phyloP scores from a whole-genome alignment of 768 basidiomycete genomes.

The Calvatia gigantea region DNA sequence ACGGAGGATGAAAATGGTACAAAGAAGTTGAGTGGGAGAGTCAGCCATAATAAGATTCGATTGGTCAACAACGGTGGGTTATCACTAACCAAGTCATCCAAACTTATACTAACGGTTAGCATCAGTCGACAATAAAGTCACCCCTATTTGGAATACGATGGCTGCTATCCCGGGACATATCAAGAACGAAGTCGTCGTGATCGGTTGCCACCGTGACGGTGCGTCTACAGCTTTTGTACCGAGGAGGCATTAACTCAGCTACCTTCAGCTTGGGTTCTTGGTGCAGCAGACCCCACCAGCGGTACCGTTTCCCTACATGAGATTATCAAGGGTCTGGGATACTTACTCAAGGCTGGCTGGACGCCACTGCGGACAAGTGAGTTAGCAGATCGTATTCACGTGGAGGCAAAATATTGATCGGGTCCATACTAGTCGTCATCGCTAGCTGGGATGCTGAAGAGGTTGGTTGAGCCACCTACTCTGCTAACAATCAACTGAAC shows the following conservation, averaged over 20 bases:
- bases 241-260: not conserved
- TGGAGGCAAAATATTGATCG: not conserved
- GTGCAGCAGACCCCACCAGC: conserved; percentile 75
- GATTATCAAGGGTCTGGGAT: conserved; percentile 71
- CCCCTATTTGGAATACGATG: conserved; percentile 86
- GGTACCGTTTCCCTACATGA: conserved; percentile 81
- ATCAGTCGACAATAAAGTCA: conserved; percentile 73
- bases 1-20: conserved; percentile 23
- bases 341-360: conserved; percentile 70
- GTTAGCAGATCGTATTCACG: not conserved
- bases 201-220: conserved; percentile 92
- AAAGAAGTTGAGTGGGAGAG: conserved; percentile 40
- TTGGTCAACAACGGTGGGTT: conserved; percentile 52
- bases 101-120: not conserved
- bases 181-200: conserved; percentile 77
- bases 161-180: conserved; percentile 80
- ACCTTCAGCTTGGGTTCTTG: conserved; percentile 65
- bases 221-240: conserved; percentile 14
- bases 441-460: conserved; percentile 79
- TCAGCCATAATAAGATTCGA: conserved; percentile 45
- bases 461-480: conserved; percentile 39
- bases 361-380: conserved; percentile 65
- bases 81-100: not conserved
- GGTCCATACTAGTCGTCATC: conserved; percentile 43
- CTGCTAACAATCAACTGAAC: conserved; percentile 5